Evolutionary conservation across 805 yeast species (phyloP).

Genomic region (Candida ovalis): DNA sequence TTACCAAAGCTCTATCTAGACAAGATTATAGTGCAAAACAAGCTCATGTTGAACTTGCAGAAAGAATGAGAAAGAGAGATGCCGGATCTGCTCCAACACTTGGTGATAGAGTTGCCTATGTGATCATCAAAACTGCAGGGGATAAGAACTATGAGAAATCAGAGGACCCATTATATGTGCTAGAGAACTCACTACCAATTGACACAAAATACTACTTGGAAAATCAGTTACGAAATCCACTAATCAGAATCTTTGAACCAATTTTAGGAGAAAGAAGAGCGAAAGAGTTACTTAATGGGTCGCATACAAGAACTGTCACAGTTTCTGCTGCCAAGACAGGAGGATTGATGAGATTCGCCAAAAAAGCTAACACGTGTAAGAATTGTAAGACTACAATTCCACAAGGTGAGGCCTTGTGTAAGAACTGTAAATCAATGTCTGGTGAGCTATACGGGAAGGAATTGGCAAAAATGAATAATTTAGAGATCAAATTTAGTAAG

Average conservation of each 20-base stretch:
- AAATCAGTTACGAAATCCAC: conserved; percentile 88
- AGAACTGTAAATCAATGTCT: conserved; percentile 67
- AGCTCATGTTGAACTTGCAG: conserved; percentile 95
- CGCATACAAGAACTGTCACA: conserved; percentile 75
- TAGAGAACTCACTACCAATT: conserved; percentile 88
- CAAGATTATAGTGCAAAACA: conserved; percentile 94
- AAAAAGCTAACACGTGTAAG: conserved; percentile 82
- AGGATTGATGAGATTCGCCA: conserved; percentile 85
- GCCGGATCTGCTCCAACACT: conserved; percentile 95
- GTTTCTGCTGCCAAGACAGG: conserved; percentile 76
- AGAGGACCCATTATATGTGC: conserved; percentile 91
- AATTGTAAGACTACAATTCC: conserved; percentile 82
- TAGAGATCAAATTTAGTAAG: conserved; percentile 80
- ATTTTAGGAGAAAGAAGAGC: conserved; percentile 85
- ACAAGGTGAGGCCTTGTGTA: conserved; percentile 54
- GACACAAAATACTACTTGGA: conserved; percentile 93
- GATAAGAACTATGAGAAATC: conserved; percentile 92
- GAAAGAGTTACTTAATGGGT: conserved; percentile 73
- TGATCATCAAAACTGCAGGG: conserved; percentile 76
- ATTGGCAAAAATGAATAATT: conserved; percentile 68
- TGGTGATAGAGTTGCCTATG: conserved; percentile 98
- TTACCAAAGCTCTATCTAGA: conserved; percentile 85
- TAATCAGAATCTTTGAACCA: conserved; percentile 91
- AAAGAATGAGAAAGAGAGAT: conserved; percentile 93
- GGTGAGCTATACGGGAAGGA: conserved; percentile 82